Percentiles rank a stretch among this genome's conserved stretches.
Evolutionary conservation across 2,329 filamentous ascomycete species (phyloP).

Genomic region (Aspergillus hiratsukae): DNA sequence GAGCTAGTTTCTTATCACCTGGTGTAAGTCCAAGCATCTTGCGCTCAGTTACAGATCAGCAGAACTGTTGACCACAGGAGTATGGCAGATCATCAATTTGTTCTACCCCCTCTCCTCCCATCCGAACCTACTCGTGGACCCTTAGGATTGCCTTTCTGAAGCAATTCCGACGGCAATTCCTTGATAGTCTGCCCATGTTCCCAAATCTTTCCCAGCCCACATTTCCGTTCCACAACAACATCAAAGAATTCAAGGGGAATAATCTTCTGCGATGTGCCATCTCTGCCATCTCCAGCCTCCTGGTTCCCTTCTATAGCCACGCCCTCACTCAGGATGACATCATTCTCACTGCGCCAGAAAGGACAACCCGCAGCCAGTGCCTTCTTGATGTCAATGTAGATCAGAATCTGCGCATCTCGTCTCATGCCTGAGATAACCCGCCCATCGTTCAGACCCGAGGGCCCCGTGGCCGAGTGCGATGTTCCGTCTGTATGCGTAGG

Average conservation of each 20-base stretch:
- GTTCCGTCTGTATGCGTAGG: conserved; percentile 17
- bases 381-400: conserved; percentile 68
- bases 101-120: not conserved
- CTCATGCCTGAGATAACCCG: conserved; percentile 76
- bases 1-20: no score
- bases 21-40: not conserved
- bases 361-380: conserved; percentile 59
- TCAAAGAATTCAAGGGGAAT: conserved; percentile 66
- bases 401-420: conserved; percentile 66
- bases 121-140: conserved; percentile 14
- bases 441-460: conserved; percentile 16
- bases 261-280: conserved; percentile 49
- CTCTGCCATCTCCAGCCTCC: conserved; percentile 48
- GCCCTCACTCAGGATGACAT: conserved; percentile 61
- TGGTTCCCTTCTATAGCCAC: conserved; percentile 24
- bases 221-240: conserved; percentile 67
- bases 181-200: conserved; percentile 50
- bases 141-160: conserved; percentile 33
- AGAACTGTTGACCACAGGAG: not conserved
- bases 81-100: not conserved
- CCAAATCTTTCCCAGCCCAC: conserved; percentile 68
- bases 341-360: conserved; percentile 79
- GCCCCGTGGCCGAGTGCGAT: conserved; percentile 9
- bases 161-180: conserved; percentile 45
- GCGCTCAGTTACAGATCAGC: not conserved